Evolutionary conservation across 164 flowering plant species (phyloP), one percentile per base, ranked within the genome.

Genomic region (Platanus orientalis): DNA sequence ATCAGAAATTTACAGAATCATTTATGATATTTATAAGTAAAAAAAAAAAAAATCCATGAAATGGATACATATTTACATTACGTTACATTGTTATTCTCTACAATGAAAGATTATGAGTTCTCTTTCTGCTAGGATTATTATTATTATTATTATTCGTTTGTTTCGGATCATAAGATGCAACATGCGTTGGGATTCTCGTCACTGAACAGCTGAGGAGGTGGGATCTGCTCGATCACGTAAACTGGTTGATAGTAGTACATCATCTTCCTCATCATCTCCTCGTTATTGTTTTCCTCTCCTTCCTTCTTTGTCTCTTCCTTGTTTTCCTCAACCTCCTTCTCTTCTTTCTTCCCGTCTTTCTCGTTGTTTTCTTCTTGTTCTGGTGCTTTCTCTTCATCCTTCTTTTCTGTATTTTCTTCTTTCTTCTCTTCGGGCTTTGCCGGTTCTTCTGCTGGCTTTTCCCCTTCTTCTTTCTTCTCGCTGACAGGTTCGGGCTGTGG

Each of bases 151-250:
- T n/a, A n/a, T n/a, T n/a, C n/a, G n/a, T n/a, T n/a, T n/a, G n/a
- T n/a, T n/a, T n/a, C n/a, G n/a, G n/a, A n/a, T 73, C 67, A 90
- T 12, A 89, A 73, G 67, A 93, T 87, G 81, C 81, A 74, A 61
- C 98, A 93, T 0, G 98, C 97, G 69, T 93, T 90, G 4, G 98
- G 98, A 70, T 93, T 93, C 76, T 93, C 98, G 59, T 93, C 98
- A 20, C 97, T 90, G 72, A 93, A 93, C 28, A 90, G 77, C 79
- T 90, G 97, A 13, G 98, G 96, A 17, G 97, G 77, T 21, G 96
- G 96, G 63, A 87, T 64, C 60, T 75, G 65, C 64, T 93, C 97
- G n/a, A 88, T 81, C 49, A 87, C 77, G 58, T 93, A 93, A 7
- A 81, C 63, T 0, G 96, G 96, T 56, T 74, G 82, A 69, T 82